Evolutionary conservation across 371 early-diverging fungal genomes (phyloP), one percentile per base, ranked within the genome.

Genomic region (Mucor plumbeus): DNA sequence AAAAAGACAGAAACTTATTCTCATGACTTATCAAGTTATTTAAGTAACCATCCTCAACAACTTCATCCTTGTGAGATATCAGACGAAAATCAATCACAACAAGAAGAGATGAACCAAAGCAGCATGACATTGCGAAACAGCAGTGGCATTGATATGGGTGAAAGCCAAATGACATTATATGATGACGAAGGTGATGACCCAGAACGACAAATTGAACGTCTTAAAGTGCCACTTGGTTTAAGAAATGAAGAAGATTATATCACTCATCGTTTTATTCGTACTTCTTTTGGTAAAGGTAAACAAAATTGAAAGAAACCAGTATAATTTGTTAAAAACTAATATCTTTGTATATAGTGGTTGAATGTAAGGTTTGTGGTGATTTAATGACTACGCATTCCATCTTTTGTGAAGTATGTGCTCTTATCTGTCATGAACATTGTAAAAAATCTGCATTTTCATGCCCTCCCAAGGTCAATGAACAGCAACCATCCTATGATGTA

Each of bases 11-110:
- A 67, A 21, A 60, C 67, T 10, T 65, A 59, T 33, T 65, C 66
- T 5, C 66, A 65, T 54, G 66, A 65, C 41, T 33, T 65, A 33
- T 65, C 66, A 1, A 65, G 60, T 34, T 65, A 65, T 40, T 41
- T 65, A n/a, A 14, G 43, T 8, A 65, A 59, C 10, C 66, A 65
- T 41, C 92, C 93, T 2, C 58, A 63, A 0, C 59, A 80, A 31
- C 81, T 95, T 14, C 87, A 90, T 0, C 85, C 89, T 0, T 93
- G 94, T 0, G 53, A 41, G 2, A 33, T 35, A n/a, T 41, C 43
- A 14, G 63, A 68, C 7, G 68, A 56, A 13, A 50, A 56, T 4
- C 35, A 50, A 4, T 41, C 35, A 8, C 61, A 60, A 26, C 44
- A 57, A 17, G 59, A 63, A 9, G 50, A 58, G 38, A 35, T 59